Percentiles rank a stretch among this genome's conserved stretches.
Evolutionary conservation across 1,139 yeast species (phyloP).

Genomic region (Meyerozyma carpophila): DNA sequence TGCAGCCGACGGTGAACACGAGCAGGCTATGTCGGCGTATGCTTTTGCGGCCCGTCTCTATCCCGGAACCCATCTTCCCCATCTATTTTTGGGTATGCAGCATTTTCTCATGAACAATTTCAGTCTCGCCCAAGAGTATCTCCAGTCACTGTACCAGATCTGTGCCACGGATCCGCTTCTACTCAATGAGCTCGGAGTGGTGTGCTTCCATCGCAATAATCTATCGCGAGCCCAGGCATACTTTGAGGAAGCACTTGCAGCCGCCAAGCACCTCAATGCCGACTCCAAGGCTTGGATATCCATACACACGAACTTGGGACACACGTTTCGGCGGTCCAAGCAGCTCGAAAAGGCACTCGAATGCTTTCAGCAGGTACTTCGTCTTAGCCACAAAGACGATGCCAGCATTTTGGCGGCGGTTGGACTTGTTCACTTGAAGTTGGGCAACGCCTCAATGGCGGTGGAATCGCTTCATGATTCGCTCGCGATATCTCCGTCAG

Average conservation of each 20-base stretch:
- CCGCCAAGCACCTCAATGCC: constrained; percentile 65
- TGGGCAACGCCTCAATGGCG: constrained; percentile 61
- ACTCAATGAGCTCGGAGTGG: constrained; percentile 88
- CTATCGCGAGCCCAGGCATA: constrained; percentile 64
- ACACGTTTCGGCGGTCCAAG: constrained; percentile 72
- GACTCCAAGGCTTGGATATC: constrained; percentile 85
- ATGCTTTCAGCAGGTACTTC: constrained; percentile 72
- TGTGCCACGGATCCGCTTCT: constrained; percentile 84
- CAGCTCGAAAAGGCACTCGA: constrained; percentile 61
- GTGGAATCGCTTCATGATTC: constrained; percentile 78
- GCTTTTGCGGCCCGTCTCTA: constrained; percentile 92
- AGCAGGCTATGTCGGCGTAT: constrained; percentile 95
- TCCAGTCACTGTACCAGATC: constrained; percentile 67
- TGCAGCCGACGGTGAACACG: constrained; percentile 97
- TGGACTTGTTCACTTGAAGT: constrained; percentile 74
- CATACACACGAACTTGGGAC: constrained; percentile 85
- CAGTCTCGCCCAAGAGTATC: constrained; percentile 80
- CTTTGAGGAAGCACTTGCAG: constrained; percentile 67
- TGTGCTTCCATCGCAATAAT: constrained; percentile 72
- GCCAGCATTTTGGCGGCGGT: constrained; percentile 76
- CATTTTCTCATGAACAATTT: constrained; percentile 83
- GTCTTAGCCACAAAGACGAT: constrained; percentile 61
- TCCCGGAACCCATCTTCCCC: constrained; percentile 92
- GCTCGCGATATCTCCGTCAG: constrained; percentile 71
- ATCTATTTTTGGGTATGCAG: constrained; percentile 92